Evolutionary conservation across 805 yeast species (phyloP).

Genomic region (Ogataea thermomethanolica): DNA sequence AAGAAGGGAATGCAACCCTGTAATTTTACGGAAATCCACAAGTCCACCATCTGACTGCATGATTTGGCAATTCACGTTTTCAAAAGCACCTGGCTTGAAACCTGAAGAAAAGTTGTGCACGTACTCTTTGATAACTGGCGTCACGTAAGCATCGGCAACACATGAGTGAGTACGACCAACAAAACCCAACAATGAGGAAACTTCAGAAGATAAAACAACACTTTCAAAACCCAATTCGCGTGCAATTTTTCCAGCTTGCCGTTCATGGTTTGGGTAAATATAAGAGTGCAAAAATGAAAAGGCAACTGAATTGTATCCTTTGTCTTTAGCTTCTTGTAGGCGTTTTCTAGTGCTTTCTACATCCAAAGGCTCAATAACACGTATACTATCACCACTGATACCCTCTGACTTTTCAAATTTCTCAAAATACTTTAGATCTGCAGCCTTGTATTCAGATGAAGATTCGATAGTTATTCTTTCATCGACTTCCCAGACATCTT

Average conservation of each 20-base stretch:
- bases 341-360: conserved; percentile 36
- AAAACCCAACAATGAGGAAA: conserved; percentile 73
- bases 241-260: conserved; percentile 54
- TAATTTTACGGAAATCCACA: conserved; percentile 72
- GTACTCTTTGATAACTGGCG: conserved; percentile 70
- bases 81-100: conserved; percentile 43
- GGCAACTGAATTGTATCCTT: conserved; percentile 66
- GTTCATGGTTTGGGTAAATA: conserved; percentile 66
- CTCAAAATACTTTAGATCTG: conserved; percentile 53
- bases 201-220: conserved; percentile 60
- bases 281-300: conserved; percentile 70
- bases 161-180: conserved; percentile 73
- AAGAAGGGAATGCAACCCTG: conserved; percentile 81
- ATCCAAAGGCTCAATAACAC: conserved; percentile 52
- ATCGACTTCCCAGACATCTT: conserved; percentile 74
- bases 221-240: conserved; percentile 58
- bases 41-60: conserved; percentile 97
- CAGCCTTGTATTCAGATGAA: conserved; percentile 10
- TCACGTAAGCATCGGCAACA: conserved; percentile 75
- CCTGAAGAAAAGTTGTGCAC: conserved; percentile 58
- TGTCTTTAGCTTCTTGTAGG: conserved; percentile 42
- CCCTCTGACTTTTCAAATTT: conserved; percentile 57
- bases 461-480: conserved; percentile 79
- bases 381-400: conserved; percentile 60
- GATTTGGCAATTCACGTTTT: conserved; percentile 61